Evolutionary conservation across 106 monocot species (phyloP), one percentile per base, ranked within the genome.

Genomic region (Dendrobium catenatum): DNA sequence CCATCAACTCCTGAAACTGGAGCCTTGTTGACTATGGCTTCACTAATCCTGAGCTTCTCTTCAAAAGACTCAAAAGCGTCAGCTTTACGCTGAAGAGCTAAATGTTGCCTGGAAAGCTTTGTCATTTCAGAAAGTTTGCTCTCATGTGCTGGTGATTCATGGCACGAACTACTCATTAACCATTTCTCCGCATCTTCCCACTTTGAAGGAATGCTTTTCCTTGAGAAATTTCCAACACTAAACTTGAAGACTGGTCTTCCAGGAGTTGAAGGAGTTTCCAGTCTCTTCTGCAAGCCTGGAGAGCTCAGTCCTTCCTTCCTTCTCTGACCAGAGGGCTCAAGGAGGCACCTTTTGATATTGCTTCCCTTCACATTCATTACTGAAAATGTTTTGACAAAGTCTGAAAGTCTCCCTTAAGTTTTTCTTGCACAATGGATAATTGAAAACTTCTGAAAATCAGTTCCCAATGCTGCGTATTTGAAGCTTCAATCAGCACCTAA

Each of bases 151-250:
- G 93, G 89, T 43, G 93, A 90, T 33, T 87, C 86, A 82, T 89
- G 85, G 87, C 87, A 91, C 41, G 93, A 87, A 77, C 82, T 84
- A 46, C 86, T 86, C 68, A 91, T 85, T 51, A 96, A 44, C 96
- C 96, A 96, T 80, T 96, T 96, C 85, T 96, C 91, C 8, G 96
- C 96, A 82, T 96, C 91, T 10, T 96, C 96, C 96, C 96, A 96
- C 83, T 96, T 96, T 58, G 96, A 93, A 79, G 91, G 93, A 31
- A 93, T 79, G 54, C 75, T 85, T 88, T 87, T 93, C 42, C 91
- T 91, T 33, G 84, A 78, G 66, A 68, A 61, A 68, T 83, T 83
- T 2, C 81, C 88, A n/a, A 80, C 79, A 75, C 87, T 93, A 79
- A 91, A 95, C 73, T 86, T 82, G 79, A 96, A 93, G 22, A 87